Evolutionary conservation across 2,329 filamentous ascomycete genomes (phyloP), one percentile per base, ranked within the genome.

Genomic region (Orbilia quercus): DNA sequence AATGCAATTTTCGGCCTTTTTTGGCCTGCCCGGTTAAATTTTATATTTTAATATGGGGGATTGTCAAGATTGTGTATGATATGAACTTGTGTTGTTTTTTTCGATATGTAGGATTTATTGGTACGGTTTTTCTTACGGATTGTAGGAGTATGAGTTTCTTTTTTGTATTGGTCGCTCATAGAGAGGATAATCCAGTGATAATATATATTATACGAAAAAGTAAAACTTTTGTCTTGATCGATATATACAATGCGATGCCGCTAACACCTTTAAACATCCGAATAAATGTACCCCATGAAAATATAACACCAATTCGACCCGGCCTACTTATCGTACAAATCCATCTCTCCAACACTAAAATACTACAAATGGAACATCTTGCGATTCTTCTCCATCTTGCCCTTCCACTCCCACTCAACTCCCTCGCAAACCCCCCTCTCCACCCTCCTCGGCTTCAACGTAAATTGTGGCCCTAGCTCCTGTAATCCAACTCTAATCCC

Each of bases 401-500:
- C 90, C 83, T 96, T 96, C 95, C 95, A 99, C 80, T 97, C 88
- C 94, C 95, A 98, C 79, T 96, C 91, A 77, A 92, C 87, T 38
- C 92, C 91, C 81, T 89, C 83, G 81, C 88, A 84, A 76, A 99
- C 90, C 0, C 93, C 94, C 82, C 92, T 93, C 80, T 98, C 94
- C 45, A 98, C 89, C 78, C 95, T 88, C 77, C 93, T 87, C 78
- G 99, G 82, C 84, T 98, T 98, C 76, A 98, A 82, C 1, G 91
- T 94, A 83, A 95, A 85, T 78, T 89, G 84, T 6, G 92, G 93
- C 0, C 94, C 94, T 22, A 97, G 82, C 82, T 98, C 95, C 81
- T 98, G 95, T 78, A 98, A 82, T 4, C 94, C 94, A 1, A 92
- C 90, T 34, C 91, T 87, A 72, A 99, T 90, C 14, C 88, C 89